Base-by-base conservation (phyloP, 73 alveolate genomes). In the Stentor coeruleus region DNA sequence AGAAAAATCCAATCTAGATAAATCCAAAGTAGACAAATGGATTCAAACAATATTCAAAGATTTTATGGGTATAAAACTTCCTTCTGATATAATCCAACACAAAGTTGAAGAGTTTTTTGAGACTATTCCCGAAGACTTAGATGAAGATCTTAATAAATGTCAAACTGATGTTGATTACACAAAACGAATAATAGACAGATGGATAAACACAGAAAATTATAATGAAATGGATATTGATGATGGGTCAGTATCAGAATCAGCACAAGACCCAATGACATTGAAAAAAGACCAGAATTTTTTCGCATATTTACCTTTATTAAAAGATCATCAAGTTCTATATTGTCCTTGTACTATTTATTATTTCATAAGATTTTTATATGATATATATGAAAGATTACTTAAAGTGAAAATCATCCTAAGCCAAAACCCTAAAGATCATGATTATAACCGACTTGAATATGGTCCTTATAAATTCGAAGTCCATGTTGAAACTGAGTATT, bases 71-170 rank as follows among this genome's bases (percentile, higher is more conserved):
- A 20, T 66, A 0, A 66, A 2, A 1, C 79, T 66, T 20, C 79
- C 79, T 20, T 0, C 36, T 1, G 79, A 66, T 2, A 33, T 66
- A 37, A 15, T 66, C 42, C 20, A 33, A 28, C 39, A 66, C 39
- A 66, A 33, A 66, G 36, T 66, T 66, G 79, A 66, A 1, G 79
- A 66, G 0, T 66, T 66, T 66, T 66, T 66, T 66, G 79, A 66
- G 39, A 33, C 40, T 1, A 57, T 57, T 2, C 73, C 73, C 15
- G 73, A 57, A 57, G 73, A 57, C 0, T n/a, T 20, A 57, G 28
- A 31, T 31, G 35, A 57, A 31, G 37, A 20, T 1, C 20, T 26
- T 66, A 26, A 26, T 20, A 66, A 66, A 20, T 20, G 41, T 0
- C 15, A 66, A 28, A 15, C 20, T 20, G 39, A 66, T 15, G 33